Base-by-base conservation (phyloP, 768 basidiomycete genomes). In the Russula lepida region DNA sequence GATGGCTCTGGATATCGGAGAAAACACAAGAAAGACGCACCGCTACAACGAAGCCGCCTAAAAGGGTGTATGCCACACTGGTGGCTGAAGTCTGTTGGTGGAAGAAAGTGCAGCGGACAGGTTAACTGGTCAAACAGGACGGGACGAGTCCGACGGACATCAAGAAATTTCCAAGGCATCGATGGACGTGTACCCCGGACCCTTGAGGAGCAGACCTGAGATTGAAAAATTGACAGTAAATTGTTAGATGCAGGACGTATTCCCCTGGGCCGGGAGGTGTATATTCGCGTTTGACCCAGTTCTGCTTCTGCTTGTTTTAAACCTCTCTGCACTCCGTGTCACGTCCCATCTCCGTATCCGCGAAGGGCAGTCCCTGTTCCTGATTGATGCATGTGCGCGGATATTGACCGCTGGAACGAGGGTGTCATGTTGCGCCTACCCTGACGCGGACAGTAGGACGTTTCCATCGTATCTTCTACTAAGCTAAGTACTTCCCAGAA, bases 61-160 rank as follows among this genome's bases (percentile, higher is more conserved):
- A 70, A 59, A 81, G 80, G 25, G 82, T 81, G 66, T 88, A 88
- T 11, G 83, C 81, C 63, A 86, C 65, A 21, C 81, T 75, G 1
- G 81, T 70, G 30, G 75, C 67, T 1, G 83, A 78, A 2, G 81
- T 75, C 87, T 88, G 68, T 56, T 54, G 44, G 39, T 23, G 23
- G 58, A 59, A 62, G 63, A 53, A 60, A 65, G 63, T 70, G 70
- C 74, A 65, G 66, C 62, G 66, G 58, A 67, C 12, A 8, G 32
- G 5, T 21, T 46, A 44, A 53, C 25, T 3, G n/a, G 28, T 37
- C 32, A 23, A 57, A 55, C n/a, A 39, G n/a, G 56, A 41, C 17
- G 28, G 8, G 21, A 67, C n/a, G n/a, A n/a, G n/a, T n/a, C n/a
- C n/a, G n/a, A n/a, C 67, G 56, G 51, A 67, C 67, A 44, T 67